Evolutionary conservation across 129 eudicot genomes (phyloP), one percentile per base, ranked within the genome.

Genomic region (Arctium lappa): DNA sequence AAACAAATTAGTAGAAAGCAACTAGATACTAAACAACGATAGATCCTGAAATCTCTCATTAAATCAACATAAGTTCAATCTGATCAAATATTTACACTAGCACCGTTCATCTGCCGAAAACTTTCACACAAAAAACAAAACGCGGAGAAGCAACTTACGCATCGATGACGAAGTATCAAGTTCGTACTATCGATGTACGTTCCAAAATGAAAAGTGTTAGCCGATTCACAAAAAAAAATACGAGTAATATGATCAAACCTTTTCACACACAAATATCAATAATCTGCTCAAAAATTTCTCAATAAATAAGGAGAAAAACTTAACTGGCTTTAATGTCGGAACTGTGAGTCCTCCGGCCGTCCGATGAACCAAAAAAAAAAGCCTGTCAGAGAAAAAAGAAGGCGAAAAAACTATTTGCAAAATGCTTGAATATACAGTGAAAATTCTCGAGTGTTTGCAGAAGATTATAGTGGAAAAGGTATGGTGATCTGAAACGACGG

Each of bases 261-360:
- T 16, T 79, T 15, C 32, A 29, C 33, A 79, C 32, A 29, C 33
- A 79, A 69, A 79, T 32, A 31, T 2, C 40, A 79, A 7, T 32
- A n/a, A 79, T 69, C 48, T 79, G 16, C 53, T 2, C 11, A 69
- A 46, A 31, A 56, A 27, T 13, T 15, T 38, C 27, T 12, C 31
- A 13, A 73, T 16, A 22, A 69, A 33, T 31, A 70, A 34, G 29
- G 5, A 31, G 31, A 79, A 9, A 80, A 50, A 75, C 77, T 80
- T 70, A 37, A 22, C 56, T 70, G 83, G 29, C 83, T 80, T 44
- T 18, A 48, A 32, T 10, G 22, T 69, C 22, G 68, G 76, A 66
- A 68, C 32, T n/a, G 10, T 68, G 48, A 31, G 68, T 4, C 63
- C 7, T 60, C 40, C 34, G 38, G 36, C 3, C n/a, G 44, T 70